These are phyloP conservation scores for Tetracladium setigerum DNA, from an alignment of 495 filamentous ascomycete genomes.

Conservation along the genomic window DNA sequence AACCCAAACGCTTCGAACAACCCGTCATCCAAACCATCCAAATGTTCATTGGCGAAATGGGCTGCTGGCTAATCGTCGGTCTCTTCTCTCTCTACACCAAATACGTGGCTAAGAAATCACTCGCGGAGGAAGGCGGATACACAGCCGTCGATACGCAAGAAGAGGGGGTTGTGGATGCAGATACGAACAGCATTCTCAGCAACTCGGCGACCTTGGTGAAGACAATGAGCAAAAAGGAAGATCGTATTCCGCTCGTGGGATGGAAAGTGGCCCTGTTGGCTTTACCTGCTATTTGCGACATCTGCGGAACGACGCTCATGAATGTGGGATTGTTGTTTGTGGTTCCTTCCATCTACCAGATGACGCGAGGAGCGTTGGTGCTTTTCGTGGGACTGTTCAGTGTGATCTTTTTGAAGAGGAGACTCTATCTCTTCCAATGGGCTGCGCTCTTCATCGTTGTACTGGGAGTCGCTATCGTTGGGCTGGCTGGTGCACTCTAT, in stretches of 20 bases:
- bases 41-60: constrained; percentile 92
- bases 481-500: constrained; percentile 77
- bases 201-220: constrained; percentile 43
- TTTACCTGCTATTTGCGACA: constrained; percentile 87
- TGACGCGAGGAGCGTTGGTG: constrained; percentile 91
- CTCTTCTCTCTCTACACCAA: constrained; percentile 54
- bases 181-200: constrained; percentile 38
- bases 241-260: constrained; percentile 54
- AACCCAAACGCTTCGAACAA: constrained; percentile 73
- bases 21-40: constrained; percentile 92
- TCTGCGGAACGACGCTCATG: constrained; percentile 92
- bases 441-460: constrained; percentile 79
- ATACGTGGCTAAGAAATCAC: constrained; percentile 35
- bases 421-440: constrained; percentile 81
- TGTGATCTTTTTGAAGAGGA: constrained; percentile 77
- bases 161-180: constrained; percentile 22
- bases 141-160: constrained; percentile 43
- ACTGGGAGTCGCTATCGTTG: constrained; percentile 80
- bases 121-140: constrained; percentile 50
- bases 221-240: constrained; percentile 33
- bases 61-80: constrained; percentile 82
- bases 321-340: constrained; percentile 92
- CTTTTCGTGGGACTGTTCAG: constrained; percentile 94
- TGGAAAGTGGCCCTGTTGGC: constrained; percentile 70
- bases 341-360: constrained; percentile 93